Evolutionary conservation across 1,139 yeast genomes (phyloP).

Genomic region (Suhomyces coccinellae): DNA sequence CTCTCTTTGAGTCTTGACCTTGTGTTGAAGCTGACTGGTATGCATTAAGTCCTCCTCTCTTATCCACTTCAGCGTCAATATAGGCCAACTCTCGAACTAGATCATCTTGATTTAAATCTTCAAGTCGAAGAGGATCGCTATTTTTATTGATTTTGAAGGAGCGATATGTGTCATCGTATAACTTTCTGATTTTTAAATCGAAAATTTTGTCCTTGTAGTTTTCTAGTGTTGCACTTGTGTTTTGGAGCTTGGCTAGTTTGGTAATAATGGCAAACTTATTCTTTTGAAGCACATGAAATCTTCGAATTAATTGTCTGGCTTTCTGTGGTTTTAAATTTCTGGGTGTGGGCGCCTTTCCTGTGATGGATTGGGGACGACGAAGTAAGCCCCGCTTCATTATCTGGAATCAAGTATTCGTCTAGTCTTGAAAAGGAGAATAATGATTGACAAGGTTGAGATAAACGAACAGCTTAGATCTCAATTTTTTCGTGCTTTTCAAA

Average conservation of each 20-base stretch:
- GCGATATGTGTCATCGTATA: slow-evolving; percentile 6
- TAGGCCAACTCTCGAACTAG: slow-evolving; percentile 42
- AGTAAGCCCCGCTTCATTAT: slow-evolving; percentile 12
- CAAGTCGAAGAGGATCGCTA: slow-evolving; percentile 23
- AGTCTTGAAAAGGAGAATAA: too few relatives aligned
- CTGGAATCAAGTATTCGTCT: too few relatives aligned
- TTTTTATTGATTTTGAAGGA: slow-evolving; percentile 11
- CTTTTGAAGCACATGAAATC: slow-evolving; percentile 65
- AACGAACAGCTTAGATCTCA: too few relatives aligned
- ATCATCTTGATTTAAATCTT: slow-evolving; percentile 17
- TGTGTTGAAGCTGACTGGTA: slow-evolving; percentile 87
- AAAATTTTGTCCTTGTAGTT: slow-evolving; percentile 21
- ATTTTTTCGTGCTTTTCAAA: too few relatives aligned
- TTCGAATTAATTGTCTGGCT: slow-evolving; percentile 65
- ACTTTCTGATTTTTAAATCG: neutral
- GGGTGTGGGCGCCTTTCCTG: slow-evolving; percentile 22
- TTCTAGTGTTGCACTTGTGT: slow-evolving; percentile 21
- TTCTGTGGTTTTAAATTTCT: slow-evolving; percentile 59
- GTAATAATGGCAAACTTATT: slow-evolving; percentile 41
- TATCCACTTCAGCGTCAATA: slow-evolving; percentile 59
- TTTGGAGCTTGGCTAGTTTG: slow-evolving; percentile 15
- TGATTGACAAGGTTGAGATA: too few relatives aligned
- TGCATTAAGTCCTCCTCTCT: slow-evolving; percentile 66
- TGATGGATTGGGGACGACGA: slow-evolving; percentile 14
- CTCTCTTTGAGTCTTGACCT: slow-evolving; percentile 76